Base-by-base conservation (phyloP, 345 rosid species). In the Lepidium africanum region DNA sequence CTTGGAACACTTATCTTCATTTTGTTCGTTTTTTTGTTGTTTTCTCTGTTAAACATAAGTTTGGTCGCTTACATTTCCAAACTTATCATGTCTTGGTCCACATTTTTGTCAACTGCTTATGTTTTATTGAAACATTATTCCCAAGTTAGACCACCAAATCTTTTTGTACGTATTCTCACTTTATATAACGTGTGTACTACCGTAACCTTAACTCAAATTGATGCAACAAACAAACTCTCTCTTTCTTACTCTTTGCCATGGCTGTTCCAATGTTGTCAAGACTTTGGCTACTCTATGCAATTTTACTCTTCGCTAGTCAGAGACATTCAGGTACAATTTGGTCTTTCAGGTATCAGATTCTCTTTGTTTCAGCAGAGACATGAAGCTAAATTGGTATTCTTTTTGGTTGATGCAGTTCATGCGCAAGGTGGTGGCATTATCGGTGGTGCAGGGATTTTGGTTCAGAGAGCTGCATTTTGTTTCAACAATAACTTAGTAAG, bases 401-500 rank as follows among this genome's bases (percentile, higher is more conserved):
- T 16, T 46, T 66, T 67, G 46, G 30, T 67, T 67, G 64, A 53
- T 67, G 52, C 81, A 84, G 86, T 76, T 13, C 9, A 37, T 47
- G 77, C 81, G 10, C 76, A 74, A 21, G 59, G 36, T 8, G 73
- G 71, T 14, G 75, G 70, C 49, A 39, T 73, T 5, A 64, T 59
- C 2, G 72, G 77, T 0, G 77, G 72, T 0, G 77, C 84, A 7
- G 81, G 59, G 13, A 60, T 74, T 53, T 66, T 41, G 45, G 62
- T 72, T 47, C 73, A 77, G 57, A 71, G 79, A 43, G 90, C 84
- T 2, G 53, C 80, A 6, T 65, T 54, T 11, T 83, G 85, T 76
- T 83, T 83, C 78, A 70, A 77, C 59, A 75, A 79, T 27, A 70
- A 80, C 52, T 77, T 74, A 21, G 81, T 71, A 38, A 63, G 74